phyloP scores from a whole-genome alignment of 1,139 yeast species.

The Kurtzmaniella quercitrusa region DNA sequence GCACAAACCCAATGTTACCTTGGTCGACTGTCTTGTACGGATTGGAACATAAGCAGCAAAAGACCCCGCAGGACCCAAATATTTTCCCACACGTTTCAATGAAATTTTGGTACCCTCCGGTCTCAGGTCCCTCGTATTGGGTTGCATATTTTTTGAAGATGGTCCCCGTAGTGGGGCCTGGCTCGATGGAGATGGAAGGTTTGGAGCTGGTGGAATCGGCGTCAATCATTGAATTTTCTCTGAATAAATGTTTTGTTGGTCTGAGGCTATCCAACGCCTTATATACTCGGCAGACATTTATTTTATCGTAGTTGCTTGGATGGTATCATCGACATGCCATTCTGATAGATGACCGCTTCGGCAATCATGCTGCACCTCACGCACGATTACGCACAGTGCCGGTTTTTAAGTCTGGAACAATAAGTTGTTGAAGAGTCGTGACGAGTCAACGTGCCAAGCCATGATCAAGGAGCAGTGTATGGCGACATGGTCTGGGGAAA shows the following conservation, averaged over 20 bases:
- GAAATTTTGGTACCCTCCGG: slow-evolving; percentile 34
- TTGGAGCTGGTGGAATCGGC: not conserved
- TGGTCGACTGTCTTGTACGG: slow-evolving; percentile 62
- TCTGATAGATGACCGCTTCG: not conserved
- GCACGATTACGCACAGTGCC: not conserved
- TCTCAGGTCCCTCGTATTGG: slow-evolving; percentile 31
- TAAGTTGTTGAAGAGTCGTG: no score
- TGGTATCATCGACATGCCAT: not conserved
- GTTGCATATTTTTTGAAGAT: slow-evolving; percentile 32
- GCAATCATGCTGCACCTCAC: not conserved
- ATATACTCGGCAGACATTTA: not conserved
- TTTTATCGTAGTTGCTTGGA: not conserved
- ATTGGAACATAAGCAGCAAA: slow-evolving; percentile 56
- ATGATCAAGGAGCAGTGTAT: no score
- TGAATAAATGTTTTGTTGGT: no score
- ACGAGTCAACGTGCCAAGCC: no score
- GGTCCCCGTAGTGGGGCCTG: slow-evolving; percentile 27
- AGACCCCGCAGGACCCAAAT: slow-evolving; percentile 57
- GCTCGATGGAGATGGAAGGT: slow-evolving; percentile 15
- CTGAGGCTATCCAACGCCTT: not conserved
- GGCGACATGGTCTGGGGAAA: no score
- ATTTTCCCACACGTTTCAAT: slow-evolving; percentile 42
- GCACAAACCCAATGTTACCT: slow-evolving; percentile 69
- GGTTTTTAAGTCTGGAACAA: no score
- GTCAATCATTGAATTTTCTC: not conserved